Evolutionary conservation across 257 asterid genomes (phyloP), one percentile per base, ranked within the genome.

Genomic region (Solanum tarapatanum): DNA sequence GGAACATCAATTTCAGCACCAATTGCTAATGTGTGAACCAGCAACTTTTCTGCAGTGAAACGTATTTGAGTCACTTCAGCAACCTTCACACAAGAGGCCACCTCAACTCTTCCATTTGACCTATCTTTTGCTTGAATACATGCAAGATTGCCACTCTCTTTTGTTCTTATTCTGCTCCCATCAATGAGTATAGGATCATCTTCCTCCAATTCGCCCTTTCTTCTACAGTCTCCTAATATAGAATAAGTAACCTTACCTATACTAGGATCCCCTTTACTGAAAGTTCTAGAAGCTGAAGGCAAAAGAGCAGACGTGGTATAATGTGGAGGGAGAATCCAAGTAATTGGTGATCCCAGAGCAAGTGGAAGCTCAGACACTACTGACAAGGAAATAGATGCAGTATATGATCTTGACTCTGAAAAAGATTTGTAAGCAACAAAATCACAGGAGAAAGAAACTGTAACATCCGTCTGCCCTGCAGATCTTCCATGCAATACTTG

Each of bases 281-380:
- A 85, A 17, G 91, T 84, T 64, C 87, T 90, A 45, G 95, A 90
- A 87, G 93, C 90, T 64, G 87, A 87, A 85, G 98, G 99, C 88
- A 96, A 90, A 30, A 96, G 94, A 90, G 91, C 92, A 7, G 98
- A 94, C 21, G 98, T 91, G 60, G 93, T 93, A 87, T 95, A 96
- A 89, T 92, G 87, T 85, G 98, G 92, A 87, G 99, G 98, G 86
- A 96, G 95, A 88, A 94, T 90, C 99, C 99, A 96, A 48, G 98
- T 95, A 76, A 92, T 88, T 45, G 95, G 90, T 28, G 88, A 93
- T 87, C 98, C 99, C 80, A 94, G 94, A 89, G 98, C 93, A 87
- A 96, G 96, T 33, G 99, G 98, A 87, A 94, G 98, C 91, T 93
- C 94, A 7, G 96, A 86, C 86, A 94, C 94, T 87, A 96, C 99